Percentiles rank a stretch among this genome's conserved stretches.
Evolutionary conservation across 139 green algal species (phyloP).

Genomic region (Haematococcus lacustris): DNA sequence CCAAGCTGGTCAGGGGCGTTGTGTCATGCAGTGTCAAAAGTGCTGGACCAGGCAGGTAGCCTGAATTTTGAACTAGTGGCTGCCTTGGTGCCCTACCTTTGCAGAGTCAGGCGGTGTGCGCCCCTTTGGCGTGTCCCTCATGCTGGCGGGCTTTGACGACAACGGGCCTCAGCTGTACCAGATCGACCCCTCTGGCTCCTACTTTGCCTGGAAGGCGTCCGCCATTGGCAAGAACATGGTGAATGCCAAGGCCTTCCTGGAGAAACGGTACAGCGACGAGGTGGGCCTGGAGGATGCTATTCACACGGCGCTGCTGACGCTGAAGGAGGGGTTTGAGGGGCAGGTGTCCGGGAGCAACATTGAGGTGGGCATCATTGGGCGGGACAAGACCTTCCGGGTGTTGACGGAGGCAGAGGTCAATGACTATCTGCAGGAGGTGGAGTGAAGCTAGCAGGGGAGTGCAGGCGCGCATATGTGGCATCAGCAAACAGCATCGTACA

Average conservation of each 20-base stretch:
- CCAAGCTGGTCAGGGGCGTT: too few relatives aligned
- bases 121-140: constrained; percentile 94
- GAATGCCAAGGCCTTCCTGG: constrained; percentile 91
- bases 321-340: constrained; percentile 98
- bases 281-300: constrained; percentile 98
- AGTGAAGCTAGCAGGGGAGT: too few relatives aligned
- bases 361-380: constrained; percentile 83
- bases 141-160: constrained; percentile 92
- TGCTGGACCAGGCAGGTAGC: too few relatives aligned
- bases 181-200: constrained; percentile 92
- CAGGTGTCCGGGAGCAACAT: constrained; percentile 57
- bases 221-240: constrained; percentile 99
- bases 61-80: too few relatives aligned
- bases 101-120: constrained; percentile 90
- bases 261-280: constrained; percentile 94
- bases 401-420: constrained; percentile 82
- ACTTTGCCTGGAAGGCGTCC: constrained; percentile 93
- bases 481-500: too few relatives aligned
- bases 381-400: constrained; percentile 88
- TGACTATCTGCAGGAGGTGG: constrained; percentile 97
- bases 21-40: too few relatives aligned
- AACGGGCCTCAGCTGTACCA: constrained; percentile 97
- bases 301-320: constrained; percentile 94
- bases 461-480: too few relatives aligned
- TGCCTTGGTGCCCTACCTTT: background rate